phyloP scores from a whole-genome alignment of 1,139 yeast species.

The Pichia sp. region DNA sequence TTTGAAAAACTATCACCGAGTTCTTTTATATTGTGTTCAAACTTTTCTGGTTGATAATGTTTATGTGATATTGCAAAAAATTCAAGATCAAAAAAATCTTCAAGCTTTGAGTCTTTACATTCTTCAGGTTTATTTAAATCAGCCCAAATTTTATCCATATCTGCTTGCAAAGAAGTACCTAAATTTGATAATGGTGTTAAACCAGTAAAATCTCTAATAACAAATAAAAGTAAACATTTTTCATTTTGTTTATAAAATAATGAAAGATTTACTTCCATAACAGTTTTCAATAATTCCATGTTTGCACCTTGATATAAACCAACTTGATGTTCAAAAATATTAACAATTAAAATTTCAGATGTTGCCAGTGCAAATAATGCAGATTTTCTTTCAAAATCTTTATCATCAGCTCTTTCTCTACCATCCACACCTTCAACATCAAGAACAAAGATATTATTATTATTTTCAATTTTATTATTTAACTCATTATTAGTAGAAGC shows the following conservation, averaged over 20 bases:
- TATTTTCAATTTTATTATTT: constrained; percentile 14
- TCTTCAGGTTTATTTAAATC: constrained; percentile 67
- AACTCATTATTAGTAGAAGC: constrained; percentile 19
- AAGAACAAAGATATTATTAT: constrained; percentile 61
- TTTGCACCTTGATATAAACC: constrained; percentile 97
- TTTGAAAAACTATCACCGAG: constrained; percentile 56
- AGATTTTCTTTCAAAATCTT: constrained; percentile 94
- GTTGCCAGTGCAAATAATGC: constrained; percentile 93
- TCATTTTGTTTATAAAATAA: constrained; percentile 58
- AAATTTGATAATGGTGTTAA: constrained; percentile 75
- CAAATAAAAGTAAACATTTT: constrained; percentile 76
- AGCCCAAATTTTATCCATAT: constrained; percentile 74
- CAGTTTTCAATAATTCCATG: constrained; percentile 91
- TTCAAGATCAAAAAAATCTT: constrained; percentile 78
- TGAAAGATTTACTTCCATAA: constrained; percentile 88
- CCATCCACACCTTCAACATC: constrained; percentile 99
- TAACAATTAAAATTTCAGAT: constrained; percentile 82
- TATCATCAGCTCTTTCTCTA: constrained; percentile 96
- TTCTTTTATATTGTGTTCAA: constrained; percentile 51
- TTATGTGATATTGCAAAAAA: constrained; percentile 85
- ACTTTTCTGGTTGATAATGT: constrained; percentile 69
- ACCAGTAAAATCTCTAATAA: constrained; percentile 88
- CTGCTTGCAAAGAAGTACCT: constrained; percentile 60
- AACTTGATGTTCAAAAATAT: constrained; percentile 96
- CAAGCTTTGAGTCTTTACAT: constrained; percentile 44